These are phyloP conservation scores for Mycena epipterygia DNA, from an alignment of 768 basidiomycete genomes.

Conservation along the genomic window DNA sequence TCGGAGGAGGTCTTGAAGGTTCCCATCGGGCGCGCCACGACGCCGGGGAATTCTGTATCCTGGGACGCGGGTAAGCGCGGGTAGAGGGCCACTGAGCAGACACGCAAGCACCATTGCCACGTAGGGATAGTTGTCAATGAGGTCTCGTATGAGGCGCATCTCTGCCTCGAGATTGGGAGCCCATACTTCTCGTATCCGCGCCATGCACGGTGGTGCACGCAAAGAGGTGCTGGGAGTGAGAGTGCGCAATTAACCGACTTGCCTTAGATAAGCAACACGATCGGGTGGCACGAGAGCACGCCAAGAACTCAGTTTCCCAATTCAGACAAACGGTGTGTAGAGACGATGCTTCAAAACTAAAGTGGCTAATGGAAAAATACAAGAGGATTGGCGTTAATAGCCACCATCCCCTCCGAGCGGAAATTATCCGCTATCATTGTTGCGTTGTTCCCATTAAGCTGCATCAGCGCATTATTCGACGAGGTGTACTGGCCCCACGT, in stretches of 20 bases:
- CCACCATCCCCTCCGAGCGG: background rate
- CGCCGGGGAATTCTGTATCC: constrained; percentile 99
- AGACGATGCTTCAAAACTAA: background rate
- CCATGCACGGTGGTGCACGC: constrained; percentile 56
- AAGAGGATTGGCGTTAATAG: constrained; percentile 5
- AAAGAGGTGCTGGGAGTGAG: constrained; percentile 2
- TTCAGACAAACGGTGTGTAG: no score
- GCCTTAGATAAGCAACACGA: background rate
- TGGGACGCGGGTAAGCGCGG: constrained; percentile 54
- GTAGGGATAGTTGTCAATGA: constrained; percentile 93
- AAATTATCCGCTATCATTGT: background rate
- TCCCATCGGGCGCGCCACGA: constrained; percentile 97
- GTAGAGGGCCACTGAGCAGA: constrained; percentile 35
- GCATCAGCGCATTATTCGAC: background rate
- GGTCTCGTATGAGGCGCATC: constrained; percentile 88
- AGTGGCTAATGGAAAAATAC: constrained; percentile 10
- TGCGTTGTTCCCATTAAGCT: background rate
- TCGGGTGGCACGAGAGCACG: no score
- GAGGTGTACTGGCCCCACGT: background rate
- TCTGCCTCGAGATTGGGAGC: constrained; percentile 92
- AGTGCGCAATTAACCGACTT: background rate
- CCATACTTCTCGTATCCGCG: constrained; percentile 97
- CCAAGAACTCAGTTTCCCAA: no score
- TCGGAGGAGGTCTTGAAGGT: constrained; percentile 96
- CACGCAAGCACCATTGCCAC: constrained; percentile 84